Conservation (phyloP, 371 early-diverging fungal genomes). For the Umbelopsis sp. region DNA sequence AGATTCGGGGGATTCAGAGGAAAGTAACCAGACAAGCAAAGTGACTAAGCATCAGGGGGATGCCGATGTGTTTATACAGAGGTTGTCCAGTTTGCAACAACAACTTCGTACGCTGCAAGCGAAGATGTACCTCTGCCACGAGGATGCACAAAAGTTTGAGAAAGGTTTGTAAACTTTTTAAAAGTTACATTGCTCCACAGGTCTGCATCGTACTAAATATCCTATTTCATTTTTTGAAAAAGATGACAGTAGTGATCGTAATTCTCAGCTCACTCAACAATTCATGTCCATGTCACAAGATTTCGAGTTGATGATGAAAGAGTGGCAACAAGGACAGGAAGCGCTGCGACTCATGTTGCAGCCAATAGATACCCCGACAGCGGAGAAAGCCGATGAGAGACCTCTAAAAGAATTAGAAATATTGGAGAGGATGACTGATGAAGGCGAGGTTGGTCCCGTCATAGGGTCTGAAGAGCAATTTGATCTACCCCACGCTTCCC, state of each 20-base stretch:
- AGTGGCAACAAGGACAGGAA: slow-evolving; percentile 50
- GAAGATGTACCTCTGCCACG: slow-evolving; percentile 50
- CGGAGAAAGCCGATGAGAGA: background rate
- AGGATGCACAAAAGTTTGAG: slow-evolving; percentile 41
- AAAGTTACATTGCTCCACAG: too few relatives aligned
- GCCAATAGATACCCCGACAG: slow-evolving; percentile 25
- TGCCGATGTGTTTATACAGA: slow-evolving; percentile 37
- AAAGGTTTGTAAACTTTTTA: background rate
- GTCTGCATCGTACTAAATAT: background rate
- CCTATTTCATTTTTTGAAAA: background rate
- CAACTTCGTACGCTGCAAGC: slow-evolving; percentile 53
- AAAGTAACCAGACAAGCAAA: background rate
- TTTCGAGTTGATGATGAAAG: slow-evolving; percentile 36
- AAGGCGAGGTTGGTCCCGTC: background rate
- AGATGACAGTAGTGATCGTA: slow-evolving; percentile 22
- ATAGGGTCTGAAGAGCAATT: slow-evolving; percentile 29
- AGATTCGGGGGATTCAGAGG: background rate
- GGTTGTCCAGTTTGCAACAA: slow-evolving; percentile 46
- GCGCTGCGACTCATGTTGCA: slow-evolving; percentile 34
- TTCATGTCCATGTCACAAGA: slow-evolving; percentile 45
- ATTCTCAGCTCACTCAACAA: slow-evolving; percentile 34
- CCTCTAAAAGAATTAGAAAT: background rate
- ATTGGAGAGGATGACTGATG: background rate
- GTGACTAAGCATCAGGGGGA: background rate
- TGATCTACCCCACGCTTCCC: slow-evolving; percentile 43